Conservation (phyloP, 345 rosid genomes). For the Aquilaria sinensis region DNA sequence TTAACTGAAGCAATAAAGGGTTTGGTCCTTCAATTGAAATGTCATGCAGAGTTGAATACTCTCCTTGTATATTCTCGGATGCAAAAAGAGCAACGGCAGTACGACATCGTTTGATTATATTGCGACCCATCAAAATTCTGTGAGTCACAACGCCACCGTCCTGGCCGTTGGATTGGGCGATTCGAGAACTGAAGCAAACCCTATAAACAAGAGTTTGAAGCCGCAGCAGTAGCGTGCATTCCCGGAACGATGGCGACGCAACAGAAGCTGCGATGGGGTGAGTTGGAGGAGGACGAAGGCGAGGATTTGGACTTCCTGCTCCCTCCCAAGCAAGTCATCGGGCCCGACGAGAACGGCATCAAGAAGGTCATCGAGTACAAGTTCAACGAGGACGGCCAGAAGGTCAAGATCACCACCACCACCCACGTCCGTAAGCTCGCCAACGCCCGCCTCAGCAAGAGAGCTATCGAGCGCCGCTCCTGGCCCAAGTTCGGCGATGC, state of each 20-base stretch:
- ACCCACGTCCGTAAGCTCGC: constrained; percentile 55
- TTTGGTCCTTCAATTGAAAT: no score
- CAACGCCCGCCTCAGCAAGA: constrained; percentile 48
- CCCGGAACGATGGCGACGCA: constrained; percentile 3
- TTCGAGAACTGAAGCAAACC: no score
- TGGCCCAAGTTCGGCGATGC: constrained; percentile 84
- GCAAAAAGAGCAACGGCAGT: no score
- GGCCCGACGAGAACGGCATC: constrained; percentile 77
- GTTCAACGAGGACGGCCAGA: constrained; percentile 63
- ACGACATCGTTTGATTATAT: no score
- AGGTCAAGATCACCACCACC: constrained; percentile 60
- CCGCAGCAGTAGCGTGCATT: no score
- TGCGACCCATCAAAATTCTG: no score
- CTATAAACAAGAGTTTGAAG: no score
- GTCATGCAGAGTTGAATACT: no score
- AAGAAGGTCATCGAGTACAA: constrained; percentile 65
- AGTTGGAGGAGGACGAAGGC: constrained; percentile 62
- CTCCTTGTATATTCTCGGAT: no score
- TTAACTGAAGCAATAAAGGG: no score
- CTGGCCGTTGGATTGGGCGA: no score
- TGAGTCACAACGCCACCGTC: no score
- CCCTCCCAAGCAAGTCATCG: constrained; percentile 66
- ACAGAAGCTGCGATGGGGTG: constrained; percentile 63
- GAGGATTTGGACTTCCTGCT: constrained; percentile 64
- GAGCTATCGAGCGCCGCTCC: constrained; percentile 52